Conservation (phyloP, 805 yeast species). For the Candida tammaniensis region DNA sequence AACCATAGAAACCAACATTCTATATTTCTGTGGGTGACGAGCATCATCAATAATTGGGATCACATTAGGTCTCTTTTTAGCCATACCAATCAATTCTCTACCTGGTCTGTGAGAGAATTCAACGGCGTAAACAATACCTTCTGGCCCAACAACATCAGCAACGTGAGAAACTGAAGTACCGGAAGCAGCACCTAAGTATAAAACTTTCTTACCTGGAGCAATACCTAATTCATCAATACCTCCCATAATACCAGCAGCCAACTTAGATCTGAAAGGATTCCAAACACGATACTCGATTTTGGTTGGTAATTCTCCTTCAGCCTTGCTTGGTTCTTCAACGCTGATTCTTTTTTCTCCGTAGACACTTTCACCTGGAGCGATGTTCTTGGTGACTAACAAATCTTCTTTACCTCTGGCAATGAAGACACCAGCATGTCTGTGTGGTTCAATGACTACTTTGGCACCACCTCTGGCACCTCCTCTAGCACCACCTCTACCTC, state of each 20-base stretch:
- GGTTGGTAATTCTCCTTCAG: conserved; percentile 85
- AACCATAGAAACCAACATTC: conserved; percentile 99
- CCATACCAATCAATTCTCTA: conserved; percentile 98
- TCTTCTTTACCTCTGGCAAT: conserved; percentile 99
- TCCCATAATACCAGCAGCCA: conserved; percentile 99
- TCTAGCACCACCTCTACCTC: conserved; percentile 64
- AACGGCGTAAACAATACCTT: conserved; percentile 97
- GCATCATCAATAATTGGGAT: conserved; percentile 99
- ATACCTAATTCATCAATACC: conserved; percentile 97
- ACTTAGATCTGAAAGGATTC: conserved; percentile 99
- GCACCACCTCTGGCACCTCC: conserved; percentile 92
- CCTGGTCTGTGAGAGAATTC: conserved; percentile 99
- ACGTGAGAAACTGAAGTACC: conserved; percentile 99
- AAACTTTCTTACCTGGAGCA: conserved; percentile 96
- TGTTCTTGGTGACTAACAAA: conserved; percentile 92
- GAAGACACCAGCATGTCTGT: conserved; percentile 97
- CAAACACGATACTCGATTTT: conserved; percentile 99
- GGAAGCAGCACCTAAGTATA: conserved; percentile 98
- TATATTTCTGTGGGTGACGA: conserved; percentile 99
- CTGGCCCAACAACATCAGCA: conserved; percentile 98
- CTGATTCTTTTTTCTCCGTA: conserved; percentile 97
- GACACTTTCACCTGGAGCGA: conserved; percentile 97
- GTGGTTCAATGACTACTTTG: conserved; percentile 96
- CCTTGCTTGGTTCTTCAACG: conserved; percentile 88
- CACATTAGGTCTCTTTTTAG: conserved; percentile 99